phyloP scores from a whole-genome alignment of 2,329 filamentous ascomycete species.

The Epichloe brachyelytri region DNA sequence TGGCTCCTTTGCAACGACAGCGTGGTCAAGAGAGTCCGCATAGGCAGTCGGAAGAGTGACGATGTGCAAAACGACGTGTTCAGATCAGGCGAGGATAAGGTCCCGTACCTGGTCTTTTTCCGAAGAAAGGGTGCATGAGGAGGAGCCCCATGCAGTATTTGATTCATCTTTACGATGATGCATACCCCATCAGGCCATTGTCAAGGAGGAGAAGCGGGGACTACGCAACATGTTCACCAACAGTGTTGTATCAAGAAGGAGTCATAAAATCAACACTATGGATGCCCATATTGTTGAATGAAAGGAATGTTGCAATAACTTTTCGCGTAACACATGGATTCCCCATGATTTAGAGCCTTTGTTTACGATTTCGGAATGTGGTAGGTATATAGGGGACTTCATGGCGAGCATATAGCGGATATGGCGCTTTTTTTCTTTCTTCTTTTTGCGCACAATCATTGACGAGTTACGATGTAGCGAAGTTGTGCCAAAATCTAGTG shows the following conservation, averaged over 20 bases:
- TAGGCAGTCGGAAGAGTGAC: slow-evolving; percentile 22
- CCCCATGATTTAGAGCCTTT: background rate
- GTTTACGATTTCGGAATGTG: background rate
- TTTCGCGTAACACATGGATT: background rate
- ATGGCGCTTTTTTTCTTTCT: background rate
- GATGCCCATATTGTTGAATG: background rate
- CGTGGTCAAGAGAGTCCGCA: slow-evolving; percentile 26
- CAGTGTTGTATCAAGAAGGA: too few relatives aligned
- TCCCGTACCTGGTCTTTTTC: slow-evolving; percentile 36
- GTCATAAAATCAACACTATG: too few relatives aligned
- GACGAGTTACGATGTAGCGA: background rate
- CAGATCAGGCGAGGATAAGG: slow-evolving; percentile 21
- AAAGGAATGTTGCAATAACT: background rate
- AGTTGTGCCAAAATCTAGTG: background rate
- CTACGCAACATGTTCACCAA: too few relatives aligned
- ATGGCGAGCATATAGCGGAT: slow-evolving; percentile 1
- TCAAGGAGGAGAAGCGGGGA: too few relatives aligned
- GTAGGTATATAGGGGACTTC: background rate
- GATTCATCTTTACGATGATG: too few relatives aligned
- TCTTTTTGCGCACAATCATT: background rate
- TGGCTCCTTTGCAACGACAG: slow-evolving; percentile 41
- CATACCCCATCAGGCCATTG: too few relatives aligned
- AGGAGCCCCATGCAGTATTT: too few relatives aligned
- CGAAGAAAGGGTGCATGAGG: slow-evolving; percentile 20
- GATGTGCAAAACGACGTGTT: slow-evolving; percentile 28